Conservation (phyloP, 2,329 filamentous ascomycete species). For the Corynespora cassiicola region DNA sequence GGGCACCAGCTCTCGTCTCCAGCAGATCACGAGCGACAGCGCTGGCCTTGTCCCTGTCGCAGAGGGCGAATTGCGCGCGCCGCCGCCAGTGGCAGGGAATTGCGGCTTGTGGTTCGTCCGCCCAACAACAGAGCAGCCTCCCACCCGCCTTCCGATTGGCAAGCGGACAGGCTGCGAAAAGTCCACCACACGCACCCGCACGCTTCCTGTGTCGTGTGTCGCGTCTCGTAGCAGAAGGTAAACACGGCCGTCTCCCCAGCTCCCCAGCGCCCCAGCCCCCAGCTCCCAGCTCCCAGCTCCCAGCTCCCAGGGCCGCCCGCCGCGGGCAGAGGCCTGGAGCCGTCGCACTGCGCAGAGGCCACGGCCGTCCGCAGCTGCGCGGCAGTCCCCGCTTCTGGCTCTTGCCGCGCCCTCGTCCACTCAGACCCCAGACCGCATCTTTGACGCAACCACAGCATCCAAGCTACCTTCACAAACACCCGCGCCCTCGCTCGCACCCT, state of each 20-base stretch:
- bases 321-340: too few relatives aligned
- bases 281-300: too few relatives aligned
- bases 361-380: slow-evolving; percentile 16
- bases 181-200: too few relatives aligned
- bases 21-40: slow-evolving; percentile 25
- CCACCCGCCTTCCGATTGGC: slow-evolving; percentile 36
- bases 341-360: slow-evolving; percentile 18
- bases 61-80: slow-evolving; percentile 7
- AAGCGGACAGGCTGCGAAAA: too few relatives aligned
- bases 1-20: slow-evolving; percentile 25
- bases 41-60: slow-evolving; percentile 23
- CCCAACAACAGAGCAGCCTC: slow-evolving; percentile 12
- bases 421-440: slow-evolving; percentile 41
- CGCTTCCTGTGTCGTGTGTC: slow-evolving; percentile 13
- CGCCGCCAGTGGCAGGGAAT: too few relatives aligned
- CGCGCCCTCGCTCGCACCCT: slow-evolving; percentile 20
- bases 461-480: slow-evolving; percentile 35
- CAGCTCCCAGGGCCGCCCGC: too few relatives aligned
- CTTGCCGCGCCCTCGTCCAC: slow-evolving; percentile 33
- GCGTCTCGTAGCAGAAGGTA: slow-evolving; percentile 22
- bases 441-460: slow-evolving; percentile 40
- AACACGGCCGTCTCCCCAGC: slow-evolving; percentile 19
- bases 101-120: slow-evolving; percentile 29
- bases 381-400: slow-evolving; percentile 29
- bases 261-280: too few relatives aligned